Base-by-base conservation (phyloP, 2,329 filamentous ascomycete genomes). In the Ophiostoma himal-ulmi region DNA sequence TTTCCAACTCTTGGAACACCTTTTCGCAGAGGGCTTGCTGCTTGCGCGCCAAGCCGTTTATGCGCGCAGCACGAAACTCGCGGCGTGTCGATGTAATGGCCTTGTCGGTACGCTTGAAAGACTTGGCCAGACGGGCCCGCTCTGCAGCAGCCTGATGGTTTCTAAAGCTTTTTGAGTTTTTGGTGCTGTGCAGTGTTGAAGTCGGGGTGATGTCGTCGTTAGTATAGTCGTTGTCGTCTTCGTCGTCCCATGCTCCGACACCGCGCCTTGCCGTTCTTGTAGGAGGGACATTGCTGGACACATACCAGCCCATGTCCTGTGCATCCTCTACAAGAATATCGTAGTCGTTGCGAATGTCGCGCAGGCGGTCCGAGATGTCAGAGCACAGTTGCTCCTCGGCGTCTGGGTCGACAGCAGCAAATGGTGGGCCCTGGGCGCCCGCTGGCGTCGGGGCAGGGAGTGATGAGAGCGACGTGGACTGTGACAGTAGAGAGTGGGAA, bases 321-420 rank as follows among this genome's bases (percentile, higher is more conserved):
- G 92, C 84, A 76, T 97, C 93, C 77, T 95, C 92, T 67, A 83
- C 83, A 44, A 97, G 77, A 22, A 95, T 80, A 78, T 96, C 94
- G 74, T 95, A 86, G 71, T 96, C 92, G 73, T 96, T 92, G 75
- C 96, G 89, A 68, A 91, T 87, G 71, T 91, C 89, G 75, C 92
- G 90, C 72, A 97, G 80, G 22, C 86, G 86, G 76, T 92, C 88
- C 74, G 90, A 89, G 73, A 97, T 96, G 78, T 97, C 93, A 30
- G 87, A 84, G 74, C 88, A 87, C 44, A 97, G 85, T 80, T 97
- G 93, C 26, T 89, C 79, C 70, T 90, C 87, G 48, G 84, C 82
- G 73, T 84, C 70, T 79, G 80, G 5, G 86, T 80, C 26, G 86
- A 69, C 8, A 26, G 41, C n/a, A 36, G 36, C 5, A n/a, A 20